phyloP scores from a whole-genome alignment of 2,329 filamentous ascomycete genomes.

The Nannizzia gypsea region DNA sequence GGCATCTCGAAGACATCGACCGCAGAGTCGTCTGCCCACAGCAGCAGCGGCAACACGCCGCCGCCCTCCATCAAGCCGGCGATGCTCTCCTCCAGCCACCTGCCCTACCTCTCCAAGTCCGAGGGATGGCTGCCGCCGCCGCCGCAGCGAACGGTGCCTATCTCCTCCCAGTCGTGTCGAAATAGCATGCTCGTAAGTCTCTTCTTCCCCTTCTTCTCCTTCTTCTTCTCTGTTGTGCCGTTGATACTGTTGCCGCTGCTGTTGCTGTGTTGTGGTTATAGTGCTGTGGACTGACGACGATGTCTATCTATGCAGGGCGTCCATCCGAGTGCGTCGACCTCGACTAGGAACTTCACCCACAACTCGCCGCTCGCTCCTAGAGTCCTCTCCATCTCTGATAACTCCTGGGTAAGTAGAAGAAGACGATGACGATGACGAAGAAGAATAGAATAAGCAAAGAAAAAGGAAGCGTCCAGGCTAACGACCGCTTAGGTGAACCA shows the following conservation, averaged over 20 bases:
- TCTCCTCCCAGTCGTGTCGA: constrained; percentile 28
- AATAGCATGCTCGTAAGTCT: constrained; percentile 32
- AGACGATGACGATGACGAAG: neutral
- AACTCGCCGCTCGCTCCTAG: constrained; percentile 71
- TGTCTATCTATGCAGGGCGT: constrained; percentile 22
- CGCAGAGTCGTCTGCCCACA: constrained; percentile 45
- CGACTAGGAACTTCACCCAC: constrained; percentile 43
- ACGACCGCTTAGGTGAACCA: constrained; percentile 59
- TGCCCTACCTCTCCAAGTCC: constrained; percentile 39
- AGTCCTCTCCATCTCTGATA: constrained; percentile 66
- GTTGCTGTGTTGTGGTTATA: neutral
- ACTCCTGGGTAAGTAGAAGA: constrained; percentile 70
- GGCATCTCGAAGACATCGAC: constrained; percentile 35
- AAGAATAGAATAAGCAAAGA: neutral
- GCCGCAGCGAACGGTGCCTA: constrained; percentile 35
- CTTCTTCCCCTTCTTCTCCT: no score
- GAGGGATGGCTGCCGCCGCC: constrained; percentile 29
- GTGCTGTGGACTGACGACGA: no score
- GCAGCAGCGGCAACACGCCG: constrained; percentile 57
- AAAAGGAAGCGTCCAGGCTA: neutral
- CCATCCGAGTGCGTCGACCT: constrained; percentile 24
- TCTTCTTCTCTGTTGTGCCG: neutral
- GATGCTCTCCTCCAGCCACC: constrained; percentile 53
- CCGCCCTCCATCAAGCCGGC: constrained; percentile 59
- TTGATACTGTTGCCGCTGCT: neutral